Conservation (phyloP, 352 stramenopile genomes). For the Peronospora belbahrii region DNA sequence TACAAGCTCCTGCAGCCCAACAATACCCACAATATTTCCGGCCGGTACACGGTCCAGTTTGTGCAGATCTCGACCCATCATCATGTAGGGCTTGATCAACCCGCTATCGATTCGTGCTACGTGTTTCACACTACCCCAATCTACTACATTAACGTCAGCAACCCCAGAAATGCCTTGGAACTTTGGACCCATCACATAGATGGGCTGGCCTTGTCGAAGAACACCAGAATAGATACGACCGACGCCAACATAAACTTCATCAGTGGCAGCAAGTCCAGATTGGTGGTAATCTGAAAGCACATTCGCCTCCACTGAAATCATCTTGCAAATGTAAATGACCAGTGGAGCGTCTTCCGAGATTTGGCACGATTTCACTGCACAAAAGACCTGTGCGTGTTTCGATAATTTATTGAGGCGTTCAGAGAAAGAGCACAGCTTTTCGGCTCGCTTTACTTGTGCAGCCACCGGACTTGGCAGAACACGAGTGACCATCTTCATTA, state of each 20-base stretch:
- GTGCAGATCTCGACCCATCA: constrained; percentile 88
- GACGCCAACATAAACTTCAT: constrained; percentile 88
- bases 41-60: constrained; percentile 68
- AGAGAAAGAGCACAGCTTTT: constrained; percentile 59
- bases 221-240: constrained; percentile 87
- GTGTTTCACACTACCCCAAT: constrained; percentile 36
- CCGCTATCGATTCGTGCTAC: constrained; percentile 42
- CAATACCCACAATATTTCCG: constrained; percentile 87
- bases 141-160: constrained; percentile 24
- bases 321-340: constrained; percentile 90
- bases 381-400: constrained; percentile 36
- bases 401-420: constrained; percentile 17
- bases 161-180: constrained; percentile 61
- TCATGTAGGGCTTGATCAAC: constrained; percentile 82
- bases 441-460: constrained; percentile 61
- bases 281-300: constrained; percentile 75
- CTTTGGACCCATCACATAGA: constrained; percentile 87
- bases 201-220: constrained; percentile 41
- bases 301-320: constrained; percentile 82
- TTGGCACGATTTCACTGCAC: constrained; percentile 49
- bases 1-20: constrained; percentile 81
- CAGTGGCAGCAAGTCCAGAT: constrained; percentile 32
- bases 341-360: constrained; percentile 54
- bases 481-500: constrained; percentile 88
- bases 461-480: constrained; percentile 65